phyloP scores from a whole-genome alignment of 495 filamentous ascomycete genomes.

The Tetracladium marchalianum region DNA sequence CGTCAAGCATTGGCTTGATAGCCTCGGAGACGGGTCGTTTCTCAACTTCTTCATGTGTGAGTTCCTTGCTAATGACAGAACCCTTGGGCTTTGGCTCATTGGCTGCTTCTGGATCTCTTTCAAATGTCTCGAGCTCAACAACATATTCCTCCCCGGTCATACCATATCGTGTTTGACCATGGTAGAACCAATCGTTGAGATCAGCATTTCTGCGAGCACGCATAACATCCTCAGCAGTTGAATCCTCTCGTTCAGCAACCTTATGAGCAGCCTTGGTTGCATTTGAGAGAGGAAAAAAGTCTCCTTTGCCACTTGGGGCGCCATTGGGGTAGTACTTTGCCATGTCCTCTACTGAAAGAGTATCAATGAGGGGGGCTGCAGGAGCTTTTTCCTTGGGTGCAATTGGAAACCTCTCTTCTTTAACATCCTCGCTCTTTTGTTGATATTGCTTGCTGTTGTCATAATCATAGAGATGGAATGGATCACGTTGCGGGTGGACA shows the following conservation, averaged over 20 bases:
- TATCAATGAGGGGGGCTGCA: conserved; percentile 5
- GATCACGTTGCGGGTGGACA: neutral
- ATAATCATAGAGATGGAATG: neutral
- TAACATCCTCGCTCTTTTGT: neutral
- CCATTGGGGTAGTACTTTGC: conserved; percentile 16
- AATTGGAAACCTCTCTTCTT: neutral
- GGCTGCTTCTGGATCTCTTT: neutral
- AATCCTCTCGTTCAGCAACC: neutral
- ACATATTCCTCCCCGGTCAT: conserved; percentile 7
- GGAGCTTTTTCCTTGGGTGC: neutral
- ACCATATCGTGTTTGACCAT: conserved; percentile 5
- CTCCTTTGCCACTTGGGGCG: conserved; percentile 6
- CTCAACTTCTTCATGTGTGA: conserved; percentile 24
- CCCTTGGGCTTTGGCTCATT: conserved; percentile 6
- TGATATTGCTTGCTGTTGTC: neutral
- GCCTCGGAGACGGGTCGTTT: conserved; percentile 22
- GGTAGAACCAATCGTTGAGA: conserved; percentile 12
- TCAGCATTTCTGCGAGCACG: neutral
- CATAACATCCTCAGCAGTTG: neutral
- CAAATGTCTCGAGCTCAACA: conserved; percentile 1
- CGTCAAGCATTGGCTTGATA: conserved; percentile 27
- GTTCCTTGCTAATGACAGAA: neutral
- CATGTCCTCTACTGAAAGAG: neutral
- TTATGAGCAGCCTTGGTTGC: neutral
- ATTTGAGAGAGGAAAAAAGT: neutral